Conservation (phyloP, 2,329 filamentous ascomycete genomes). For the Diplocarpon rosae region DNA sequence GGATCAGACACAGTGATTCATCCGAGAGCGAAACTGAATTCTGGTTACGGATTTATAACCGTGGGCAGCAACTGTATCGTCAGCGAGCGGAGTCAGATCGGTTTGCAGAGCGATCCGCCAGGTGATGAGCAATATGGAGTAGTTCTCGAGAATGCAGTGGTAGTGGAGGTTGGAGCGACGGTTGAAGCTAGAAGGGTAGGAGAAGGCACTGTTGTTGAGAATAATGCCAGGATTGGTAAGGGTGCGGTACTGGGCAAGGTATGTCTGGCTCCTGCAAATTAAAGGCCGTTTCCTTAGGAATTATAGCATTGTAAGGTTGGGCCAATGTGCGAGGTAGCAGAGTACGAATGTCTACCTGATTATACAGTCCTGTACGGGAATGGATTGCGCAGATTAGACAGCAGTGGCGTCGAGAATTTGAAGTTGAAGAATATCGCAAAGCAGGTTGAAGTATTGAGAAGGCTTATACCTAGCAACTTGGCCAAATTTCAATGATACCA, state of each 20-base stretch:
- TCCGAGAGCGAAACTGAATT: conserved; percentile 69
- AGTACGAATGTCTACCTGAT: conserved; percentile 49
- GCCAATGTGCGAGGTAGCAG: conserved; percentile 46
- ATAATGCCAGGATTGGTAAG: conserved; percentile 48
- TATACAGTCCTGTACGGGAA: conserved; percentile 60
- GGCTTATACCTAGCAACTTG: conserved; percentile 52
- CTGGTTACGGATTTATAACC: conserved; percentile 66
- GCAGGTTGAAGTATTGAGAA: conserved; percentile 56
- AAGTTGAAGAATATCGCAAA: conserved; percentile 53
- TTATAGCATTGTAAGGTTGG: conserved; percentile 61
- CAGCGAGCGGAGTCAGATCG: conserved; percentile 55
- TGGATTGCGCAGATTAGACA: conserved; percentile 46
- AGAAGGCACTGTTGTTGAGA: conserved; percentile 49
- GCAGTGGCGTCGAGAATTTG: conserved; percentile 48
- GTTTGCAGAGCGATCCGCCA: conserved; percentile 30
- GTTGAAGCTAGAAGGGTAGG: conserved; percentile 41
- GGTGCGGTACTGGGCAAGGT: conserved; percentile 55
- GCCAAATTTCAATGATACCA: conserved; percentile 25
- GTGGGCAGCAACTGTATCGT: conserved; percentile 76
- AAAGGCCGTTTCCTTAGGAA: conserved; percentile 1
- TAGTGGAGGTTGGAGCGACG: conserved; percentile 46
- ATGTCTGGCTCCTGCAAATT: conserved; percentile 11
- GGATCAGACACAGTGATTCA: conserved; percentile 74
- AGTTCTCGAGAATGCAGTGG: conserved; percentile 47
- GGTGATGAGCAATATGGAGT: conserved; percentile 29